phyloP scores from a whole-genome alignment of 345 rosid genomes.

The Salix viminalis region DNA sequence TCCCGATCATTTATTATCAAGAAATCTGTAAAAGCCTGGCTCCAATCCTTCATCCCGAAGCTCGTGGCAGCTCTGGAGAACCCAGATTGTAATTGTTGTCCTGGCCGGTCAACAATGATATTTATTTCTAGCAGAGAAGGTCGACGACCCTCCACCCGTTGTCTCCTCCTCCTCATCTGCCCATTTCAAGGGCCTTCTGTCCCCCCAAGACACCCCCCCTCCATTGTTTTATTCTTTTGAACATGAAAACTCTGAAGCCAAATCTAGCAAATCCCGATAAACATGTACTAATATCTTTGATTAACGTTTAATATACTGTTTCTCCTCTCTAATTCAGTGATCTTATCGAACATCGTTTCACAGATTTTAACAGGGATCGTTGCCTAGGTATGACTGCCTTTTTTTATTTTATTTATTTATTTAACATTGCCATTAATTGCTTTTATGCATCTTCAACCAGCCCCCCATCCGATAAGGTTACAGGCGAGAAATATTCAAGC shows the following conservation, averaged over 20 bases:
- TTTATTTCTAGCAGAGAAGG: not conserved
- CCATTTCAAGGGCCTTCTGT: slow-evolving; percentile 25
- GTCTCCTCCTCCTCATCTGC: slow-evolving; percentile 27
- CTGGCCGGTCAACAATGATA: not conserved
- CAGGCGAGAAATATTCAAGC: not conserved
- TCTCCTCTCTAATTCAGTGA: not conserved
- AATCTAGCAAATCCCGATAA: slow-evolving; percentile 68
- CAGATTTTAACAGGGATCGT: not conserved
- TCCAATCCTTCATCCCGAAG: not conserved
- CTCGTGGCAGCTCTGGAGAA: not conserved
- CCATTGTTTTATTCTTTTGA: slow-evolving; percentile 10
- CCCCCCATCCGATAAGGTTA: not conserved
- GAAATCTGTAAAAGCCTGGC: not conserved
- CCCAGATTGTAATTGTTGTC: not conserved
- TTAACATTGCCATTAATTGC: not conserved
- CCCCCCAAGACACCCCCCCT: slow-evolving; percentile 17
- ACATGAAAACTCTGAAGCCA: slow-evolving; percentile 37
- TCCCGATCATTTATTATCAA: not conserved
- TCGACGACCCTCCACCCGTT: slow-evolving; percentile 1
- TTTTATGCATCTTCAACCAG: not conserved
- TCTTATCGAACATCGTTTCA: not conserved
- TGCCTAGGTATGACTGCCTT: not conserved
- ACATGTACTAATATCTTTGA: slow-evolving; percentile 22
- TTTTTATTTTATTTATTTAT: not conserved
- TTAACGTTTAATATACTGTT: not conserved